Conservation (phyloP, 2,329 filamentous ascomycete genomes). For the Ceratocystiopsis brevicomis region DNA sequence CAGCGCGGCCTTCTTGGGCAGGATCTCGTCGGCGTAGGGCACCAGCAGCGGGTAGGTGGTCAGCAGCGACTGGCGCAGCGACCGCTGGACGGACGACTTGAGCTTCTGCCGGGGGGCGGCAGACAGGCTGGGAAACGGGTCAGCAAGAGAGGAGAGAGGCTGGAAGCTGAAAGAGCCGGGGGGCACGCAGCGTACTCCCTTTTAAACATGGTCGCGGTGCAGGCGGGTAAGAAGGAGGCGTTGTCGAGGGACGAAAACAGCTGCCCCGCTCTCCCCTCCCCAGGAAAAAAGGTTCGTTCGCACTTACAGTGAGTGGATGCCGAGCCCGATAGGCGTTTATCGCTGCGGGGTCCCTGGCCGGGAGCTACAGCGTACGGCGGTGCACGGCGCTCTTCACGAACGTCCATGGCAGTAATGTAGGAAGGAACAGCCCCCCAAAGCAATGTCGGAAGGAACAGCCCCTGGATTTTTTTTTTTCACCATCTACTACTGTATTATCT, state of each 20-base stretch:
- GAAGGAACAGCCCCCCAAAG: no score
- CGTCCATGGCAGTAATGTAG: no score
- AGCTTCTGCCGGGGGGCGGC: constrained; percentile 80
- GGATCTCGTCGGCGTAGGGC: constrained; percentile 77
- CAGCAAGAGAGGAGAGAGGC: background rate
- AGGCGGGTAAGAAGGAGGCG: background rate
- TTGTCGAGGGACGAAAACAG: background rate
- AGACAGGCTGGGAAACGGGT: constrained; percentile 38
- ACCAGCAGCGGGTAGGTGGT: constrained; percentile 71
- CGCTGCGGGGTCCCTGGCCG: no score
- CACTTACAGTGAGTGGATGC: no score
- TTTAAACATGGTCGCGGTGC: constrained; percentile 52
- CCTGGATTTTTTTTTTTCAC: no score
- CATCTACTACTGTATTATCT: no score
- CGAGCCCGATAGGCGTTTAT: no score
- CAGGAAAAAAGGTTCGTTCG: no score
- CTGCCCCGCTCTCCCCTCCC: no score
- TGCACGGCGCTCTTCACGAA: no score
- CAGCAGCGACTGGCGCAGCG: constrained; percentile 63
- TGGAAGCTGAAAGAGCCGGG: background rate
- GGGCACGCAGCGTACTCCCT: constrained; percentile 49
- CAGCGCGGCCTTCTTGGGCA: constrained; percentile 86
- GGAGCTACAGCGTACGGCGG: no score
- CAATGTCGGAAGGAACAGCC: no score
- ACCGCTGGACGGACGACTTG: constrained; percentile 87